phyloP scores from a whole-genome alignment of 768 basidiomycete species.

The Asterophora parasitica region DNA sequence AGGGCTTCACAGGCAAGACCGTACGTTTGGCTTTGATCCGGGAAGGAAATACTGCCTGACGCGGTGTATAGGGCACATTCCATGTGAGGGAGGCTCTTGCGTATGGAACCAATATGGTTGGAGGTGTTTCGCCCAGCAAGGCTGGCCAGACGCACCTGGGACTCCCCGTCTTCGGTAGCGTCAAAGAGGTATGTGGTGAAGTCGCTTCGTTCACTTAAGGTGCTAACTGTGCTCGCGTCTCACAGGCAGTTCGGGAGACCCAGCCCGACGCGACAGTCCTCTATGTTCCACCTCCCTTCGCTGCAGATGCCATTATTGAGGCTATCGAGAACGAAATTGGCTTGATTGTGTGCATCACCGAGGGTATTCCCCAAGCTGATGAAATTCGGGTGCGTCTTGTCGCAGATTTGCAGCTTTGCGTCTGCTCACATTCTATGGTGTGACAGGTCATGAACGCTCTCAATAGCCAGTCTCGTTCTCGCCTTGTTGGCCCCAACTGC shows the following conservation, averaged over 20 bases:
- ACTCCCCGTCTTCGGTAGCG: constrained; percentile 88
- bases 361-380: constrained; percentile 96
- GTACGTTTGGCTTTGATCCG: constrained; percentile 37
- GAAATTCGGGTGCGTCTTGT: constrained; percentile 72
- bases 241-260: constrained; percentile 79
- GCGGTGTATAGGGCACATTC: constrained; percentile 76
- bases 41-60: background rate
- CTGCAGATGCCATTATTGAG: constrained; percentile 96
- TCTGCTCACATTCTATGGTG: background rate
- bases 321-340: constrained; percentile 98
- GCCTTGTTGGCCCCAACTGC: constrained; percentile 98
- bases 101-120: constrained; percentile 97
- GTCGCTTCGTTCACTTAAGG: background rate
- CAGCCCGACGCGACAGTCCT: constrained; percentile 92
- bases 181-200: constrained; percentile 66
- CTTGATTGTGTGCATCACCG: constrained; percentile 96
- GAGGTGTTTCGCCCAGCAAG: constrained; percentile 95
- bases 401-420: constrained; percentile 2
- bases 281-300: constrained; percentile 96
- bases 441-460: constrained; percentile 86
- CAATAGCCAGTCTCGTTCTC: constrained; percentile 88
- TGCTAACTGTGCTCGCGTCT: background rate
- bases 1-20: constrained; percentile 94
- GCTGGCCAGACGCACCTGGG: constrained; percentile 95
- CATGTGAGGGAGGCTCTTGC: constrained; percentile 90